Evolutionary conservation across 164 flowering plant genomes (phyloP).

Genomic region (Houttuynia cordata): DNA sequence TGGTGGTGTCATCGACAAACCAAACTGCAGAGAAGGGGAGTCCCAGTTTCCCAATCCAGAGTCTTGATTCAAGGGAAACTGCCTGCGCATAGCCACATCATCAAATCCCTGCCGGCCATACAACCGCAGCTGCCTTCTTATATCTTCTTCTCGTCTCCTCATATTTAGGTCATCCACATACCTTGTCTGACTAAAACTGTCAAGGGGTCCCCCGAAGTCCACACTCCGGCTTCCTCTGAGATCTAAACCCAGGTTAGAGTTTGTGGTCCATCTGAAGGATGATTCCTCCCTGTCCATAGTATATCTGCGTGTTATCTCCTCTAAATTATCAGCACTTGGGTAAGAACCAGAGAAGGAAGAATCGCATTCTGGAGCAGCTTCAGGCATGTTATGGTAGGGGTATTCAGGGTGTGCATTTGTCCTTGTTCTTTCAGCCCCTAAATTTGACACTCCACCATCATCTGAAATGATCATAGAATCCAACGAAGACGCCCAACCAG

Average conservation of each 20-base stretch:
- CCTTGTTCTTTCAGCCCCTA: slow-evolving; percentile 5
- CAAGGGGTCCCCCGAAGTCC: slow-evolving; percentile 5
- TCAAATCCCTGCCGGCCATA: slow-evolving; percentile 23
- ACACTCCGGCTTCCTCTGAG: slow-evolving; percentile 4
- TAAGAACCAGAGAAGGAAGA: slow-evolving; percentile 9
- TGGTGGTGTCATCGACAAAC: slow-evolving; percentile 8
- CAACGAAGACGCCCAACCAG: slow-evolving; percentile 9
- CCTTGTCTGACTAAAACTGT: slow-evolving; percentile 9
- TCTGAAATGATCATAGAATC: slow-evolving; percentile 8
- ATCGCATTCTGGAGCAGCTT: slow-evolving; percentile 6
- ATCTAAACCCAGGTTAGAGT: background rate
- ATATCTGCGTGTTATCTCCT: slow-evolving; percentile 17
- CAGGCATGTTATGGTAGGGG: slow-evolving; percentile 1
- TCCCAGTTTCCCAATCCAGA: slow-evolving; percentile 9
- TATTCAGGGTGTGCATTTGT: slow-evolving; percentile 7
- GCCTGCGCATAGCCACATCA: slow-evolving; percentile 10
- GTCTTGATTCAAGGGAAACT: slow-evolving; percentile 11
- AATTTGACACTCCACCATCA: slow-evolving; percentile 6
- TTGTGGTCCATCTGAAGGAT: background rate
- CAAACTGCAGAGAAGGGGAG: slow-evolving; percentile 14
- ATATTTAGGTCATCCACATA: slow-evolving; percentile 4
- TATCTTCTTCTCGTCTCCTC: slow-evolving; percentile 7
- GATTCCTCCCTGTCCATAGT: slow-evolving; percentile 9
- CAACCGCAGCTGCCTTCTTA: slow-evolving; percentile 13
- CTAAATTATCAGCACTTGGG: slow-evolving; percentile 9